A percentile compares a stretch with the other conserved stretches of the same genome.
Evolutionary conservation across 2,329 filamentous ascomycete genomes (phyloP).

Genomic region (Botrytis fabae): DNA sequence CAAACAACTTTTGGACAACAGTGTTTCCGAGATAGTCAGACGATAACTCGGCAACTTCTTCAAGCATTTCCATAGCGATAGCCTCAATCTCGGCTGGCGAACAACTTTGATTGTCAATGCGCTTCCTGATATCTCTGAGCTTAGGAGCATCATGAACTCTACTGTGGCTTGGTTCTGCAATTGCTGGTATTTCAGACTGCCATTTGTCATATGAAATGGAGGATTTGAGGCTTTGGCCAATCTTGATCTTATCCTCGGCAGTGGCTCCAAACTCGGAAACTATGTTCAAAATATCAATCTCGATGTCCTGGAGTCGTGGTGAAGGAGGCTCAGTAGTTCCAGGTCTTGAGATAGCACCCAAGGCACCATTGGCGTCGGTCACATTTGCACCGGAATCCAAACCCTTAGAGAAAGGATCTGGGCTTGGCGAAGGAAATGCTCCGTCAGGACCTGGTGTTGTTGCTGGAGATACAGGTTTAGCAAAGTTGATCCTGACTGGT

Average conservation of each 20-base stretch:
- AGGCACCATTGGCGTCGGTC: conserved; percentile 42
- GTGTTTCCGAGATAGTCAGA: conserved; percentile 98
- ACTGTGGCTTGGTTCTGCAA: conserved; percentile 84
- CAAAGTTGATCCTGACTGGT: conserved; percentile 93
- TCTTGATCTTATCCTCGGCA: conserved; percentile 72
- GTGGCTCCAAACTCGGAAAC: conserved; percentile 85
- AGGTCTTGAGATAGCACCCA: conserved; percentile 44
- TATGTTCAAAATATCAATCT: conserved; percentile 80
- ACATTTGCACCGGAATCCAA: conserved; percentile 51
- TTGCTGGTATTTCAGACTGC: conserved; percentile 80
- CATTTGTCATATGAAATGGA: conserved; percentile 75
- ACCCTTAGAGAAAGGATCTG: conserved; percentile 70
- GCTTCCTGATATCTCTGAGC: conserved; percentile 92
- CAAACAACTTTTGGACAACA: conserved; percentile 98
- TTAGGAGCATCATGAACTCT: conserved; percentile 91
- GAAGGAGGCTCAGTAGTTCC: conserved; percentile 61
- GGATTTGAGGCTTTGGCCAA: conserved; percentile 70
- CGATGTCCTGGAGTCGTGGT: conserved; percentile 73
- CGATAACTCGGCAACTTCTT: conserved; percentile 90
- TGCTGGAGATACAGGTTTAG: conserved; percentile 88
- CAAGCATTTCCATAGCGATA: conserved; percentile 90
- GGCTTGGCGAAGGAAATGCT: conserved; percentile 85
- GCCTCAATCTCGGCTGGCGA: conserved; percentile 86
- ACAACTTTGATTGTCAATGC: conserved; percentile 92
- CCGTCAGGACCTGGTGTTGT: conserved; percentile 88